A percentile compares a stretch with the other conserved stretches of the same genome.
phyloP scores from a whole-genome alignment of 805 yeast species.

The Starmerella scarabaei region DNA sequence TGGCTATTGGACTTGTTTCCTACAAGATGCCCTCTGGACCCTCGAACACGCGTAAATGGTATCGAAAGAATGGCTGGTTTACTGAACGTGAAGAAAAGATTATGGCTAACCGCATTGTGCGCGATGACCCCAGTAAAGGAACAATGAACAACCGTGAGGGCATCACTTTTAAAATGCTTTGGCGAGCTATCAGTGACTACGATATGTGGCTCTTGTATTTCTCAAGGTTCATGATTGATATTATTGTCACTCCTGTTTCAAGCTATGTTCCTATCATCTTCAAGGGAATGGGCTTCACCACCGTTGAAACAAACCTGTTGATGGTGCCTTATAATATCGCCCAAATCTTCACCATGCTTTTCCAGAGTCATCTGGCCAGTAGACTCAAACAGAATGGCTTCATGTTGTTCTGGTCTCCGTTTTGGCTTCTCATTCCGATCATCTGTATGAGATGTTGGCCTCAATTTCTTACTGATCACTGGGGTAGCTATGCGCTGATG shows the following conservation, averaged over 20 bases:
- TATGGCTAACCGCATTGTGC: constrained; percentile 43
- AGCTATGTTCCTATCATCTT: constrained; percentile 40
- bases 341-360: constrained; percentile 20
- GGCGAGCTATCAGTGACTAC: constrained; percentile 34
- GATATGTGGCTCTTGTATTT: constrained; percentile 47
- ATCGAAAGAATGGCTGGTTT: constrained; percentile 40
- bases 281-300: constrained; percentile 37
- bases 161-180: constrained; percentile 32
- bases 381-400: constrained; percentile 11
- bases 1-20: constrained; percentile 38
- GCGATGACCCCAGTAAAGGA: constrained; percentile 55
- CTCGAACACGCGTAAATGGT: constrained; percentile 39
- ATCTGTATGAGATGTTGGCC: constrained; percentile 21
- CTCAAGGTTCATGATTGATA: constrained; percentile 34
- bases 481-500: constrained; percentile 26
- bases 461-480: constrained; percentile 17
- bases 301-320: constrained; percentile 40
- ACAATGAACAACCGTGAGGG: constrained; percentile 53
- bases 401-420: constrained; percentile 9
- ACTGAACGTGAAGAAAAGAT: constrained; percentile 44
- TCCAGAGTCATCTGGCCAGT: constrained; percentile 12
- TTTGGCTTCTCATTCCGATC: constrained; percentile 18
- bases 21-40: constrained; percentile 45
- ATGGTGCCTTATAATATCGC: constrained; percentile 36
- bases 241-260: constrained; percentile 29